Base-by-base conservation (phyloP, 2,329 filamentous ascomycete species). In the Phyllosticta capitalensis region DNA sequence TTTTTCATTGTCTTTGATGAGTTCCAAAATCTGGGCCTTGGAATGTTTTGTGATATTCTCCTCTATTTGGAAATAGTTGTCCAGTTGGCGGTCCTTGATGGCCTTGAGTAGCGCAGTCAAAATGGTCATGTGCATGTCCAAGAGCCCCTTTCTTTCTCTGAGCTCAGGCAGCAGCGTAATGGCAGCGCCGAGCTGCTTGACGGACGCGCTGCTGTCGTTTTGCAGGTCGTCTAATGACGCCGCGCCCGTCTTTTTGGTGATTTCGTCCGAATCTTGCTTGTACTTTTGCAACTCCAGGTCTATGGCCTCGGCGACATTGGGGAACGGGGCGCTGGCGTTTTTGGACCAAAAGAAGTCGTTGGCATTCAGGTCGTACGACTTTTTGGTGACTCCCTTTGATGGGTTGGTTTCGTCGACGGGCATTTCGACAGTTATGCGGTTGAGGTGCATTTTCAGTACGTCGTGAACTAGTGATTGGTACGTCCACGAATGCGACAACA, bases 71-170 rank as follows among this genome's bases (percentile, higher is more conserved):
- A 95, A 99, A 74, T 89, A 99, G 71, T 94, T 94, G 71, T 99
- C 94, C 5, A 99, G 79, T 72, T 97, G 92, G 17, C 94, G 86
- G 66, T 95, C 90, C 71, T 97, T 96, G 73, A 97, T 96, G 1
- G 91, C 92, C 66, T 86, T 83, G 60, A 87, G 74, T 9, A 88
- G 71, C 0, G 90, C 89, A 1, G 92, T 92, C 3, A 95, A 81
- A 61, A 97, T 96, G 71, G 95, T 96, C 94, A 99, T 99, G 72
- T 99, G 94, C 89, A 96, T 97, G 70, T 96, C 94, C 5, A 99
- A 82, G 20, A 87, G 83, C n/a, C 87, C 86, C 72, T 99, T 99
- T 61, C 94, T 86, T 73, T 97, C 94, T 63, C 91, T 82, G 65
- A 99, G 80, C 72, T 97, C 92, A 0, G 94, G 95, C 14, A 99